Base-by-base conservation (phyloP, 352 stramenopile genomes). In the Globisporangium spiculum region DNA sequence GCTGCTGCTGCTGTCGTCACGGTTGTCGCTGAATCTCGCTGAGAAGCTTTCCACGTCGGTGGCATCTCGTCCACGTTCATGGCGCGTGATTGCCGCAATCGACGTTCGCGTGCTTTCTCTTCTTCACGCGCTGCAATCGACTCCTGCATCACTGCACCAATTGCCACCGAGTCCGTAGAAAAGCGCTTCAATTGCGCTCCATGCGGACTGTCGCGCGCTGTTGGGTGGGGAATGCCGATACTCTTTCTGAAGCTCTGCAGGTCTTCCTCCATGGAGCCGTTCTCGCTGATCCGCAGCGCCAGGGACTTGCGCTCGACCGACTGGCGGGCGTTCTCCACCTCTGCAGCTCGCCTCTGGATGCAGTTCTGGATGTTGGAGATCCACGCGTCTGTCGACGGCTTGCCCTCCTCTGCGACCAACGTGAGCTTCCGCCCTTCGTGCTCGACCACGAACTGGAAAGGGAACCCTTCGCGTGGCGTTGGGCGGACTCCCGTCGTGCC, bases 371-470 rank as follows among this genome's bases (percentile, higher is more conserved):
- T 88, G 46, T 79, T 78, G 38, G 75, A 72, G 46, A 92, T 82
- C 88, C 88, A 96, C 4, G 71, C 75, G 16, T 90, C 75, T 64
- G 90, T 89, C 18, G 71, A 77, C 8, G 73, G 63, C 7, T 70
- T 68, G 22, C 77, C 78, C 36, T 91, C 79, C 44, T 92, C 84
- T 0, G 88, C 80, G 41, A 91, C 83, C 18, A 96, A 65, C 46
- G 88, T 84, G 52, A 96, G 78, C 58, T 89, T 92, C 0, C 88
- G 86, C 10, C 69, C 70, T 12, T 78, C 71, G 52, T 90, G 82
- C 59, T 94, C 82, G 41, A 96, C 82, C 2, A 76, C 84, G 48
- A 96, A 96, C 18, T 78, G 71, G 36, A 77, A 82, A 5, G 86
- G 78, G 50, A 89, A 87, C n/a, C 75, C 76, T 3, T 86, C 77